These are phyloP conservation scores for Phytophthora boehmeriae DNA, from an alignment of 352 stramenopile species.

Conservation along the genomic window DNA sequence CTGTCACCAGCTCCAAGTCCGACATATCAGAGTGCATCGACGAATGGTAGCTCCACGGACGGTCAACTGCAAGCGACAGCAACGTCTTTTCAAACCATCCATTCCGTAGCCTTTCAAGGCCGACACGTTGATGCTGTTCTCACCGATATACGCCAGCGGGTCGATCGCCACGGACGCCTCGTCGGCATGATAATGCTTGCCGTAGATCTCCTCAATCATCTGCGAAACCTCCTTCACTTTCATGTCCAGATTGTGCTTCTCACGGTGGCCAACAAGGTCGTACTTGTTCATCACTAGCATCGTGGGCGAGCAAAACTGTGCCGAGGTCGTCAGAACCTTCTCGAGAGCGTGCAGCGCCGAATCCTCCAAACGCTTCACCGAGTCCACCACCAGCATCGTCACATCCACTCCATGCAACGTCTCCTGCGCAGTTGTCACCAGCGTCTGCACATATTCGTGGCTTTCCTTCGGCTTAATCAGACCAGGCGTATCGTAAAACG, in stretches of 20 bases:
- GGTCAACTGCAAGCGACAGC: slow-evolving; percentile 68
- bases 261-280: slow-evolving; percentile 61
- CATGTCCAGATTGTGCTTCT: slow-evolving; percentile 60
- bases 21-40: slow-evolving; percentile 86
- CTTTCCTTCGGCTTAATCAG: slow-evolving; percentile 89
- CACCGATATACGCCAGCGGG: slow-evolving; percentile 71
- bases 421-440: slow-evolving; percentile 80
- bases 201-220: slow-evolving; percentile 85
- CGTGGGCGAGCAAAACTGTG: slow-evolving; percentile 73
- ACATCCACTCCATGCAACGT: slow-evolving; percentile 85
- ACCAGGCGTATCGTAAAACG: slow-evolving; percentile 88
- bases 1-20: slow-evolving; percentile 81
- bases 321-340: slow-evolving; percentile 82
- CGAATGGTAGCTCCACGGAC: slow-evolving; percentile 86
- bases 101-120: slow-evolving; percentile 76
- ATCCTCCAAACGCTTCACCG: slow-evolving; percentile 84
- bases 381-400: slow-evolving; percentile 86
- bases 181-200: slow-evolving; percentile 64
- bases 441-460: slow-evolving; percentile 80
- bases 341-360: slow-evolving; percentile 74
- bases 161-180: slow-evolving; percentile 60
- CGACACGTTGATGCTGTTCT: slow-evolving; percentile 83
- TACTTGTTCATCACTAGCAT: slow-evolving; percentile 91
- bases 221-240: slow-evolving; percentile 81
- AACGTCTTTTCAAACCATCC: slow-evolving; percentile 67